Evolutionary conservation across 192 early-diverging fungal species (phyloP).

Genomic region (Coemansia umbellata): DNA sequence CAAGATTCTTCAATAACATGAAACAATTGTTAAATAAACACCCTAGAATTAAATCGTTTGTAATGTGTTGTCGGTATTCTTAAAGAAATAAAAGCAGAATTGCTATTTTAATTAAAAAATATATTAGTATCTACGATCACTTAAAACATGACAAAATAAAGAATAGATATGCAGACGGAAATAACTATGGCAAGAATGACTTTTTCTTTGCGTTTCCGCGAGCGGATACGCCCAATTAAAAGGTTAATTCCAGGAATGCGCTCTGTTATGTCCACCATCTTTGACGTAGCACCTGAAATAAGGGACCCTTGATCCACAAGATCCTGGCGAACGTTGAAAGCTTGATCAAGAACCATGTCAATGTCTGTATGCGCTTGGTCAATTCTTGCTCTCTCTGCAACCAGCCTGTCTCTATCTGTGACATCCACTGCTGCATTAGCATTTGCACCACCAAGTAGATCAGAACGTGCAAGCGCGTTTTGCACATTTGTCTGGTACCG

Average conservation of each 20-base stretch:
- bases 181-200: constrained; percentile 41
- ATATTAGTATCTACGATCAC: too few relatives aligned
- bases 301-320: constrained; percentile 36
- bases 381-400: constrained; percentile 33
- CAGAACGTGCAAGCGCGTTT: constrained; percentile 22
- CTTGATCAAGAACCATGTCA: constrained; percentile 49
- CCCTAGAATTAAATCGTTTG: too few relatives aligned
- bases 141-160: constrained; percentile 34
- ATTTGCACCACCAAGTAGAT: constrained; percentile 18
- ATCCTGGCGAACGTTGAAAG: constrained; percentile 42
- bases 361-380: constrained; percentile 50
- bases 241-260: constrained; percentile 49
- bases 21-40: too few relatives aligned
- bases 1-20: constrained; percentile 54
- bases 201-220: constrained; percentile 49
- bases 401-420: constrained; percentile 32
- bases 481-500: constrained; percentile 43
- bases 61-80: too few relatives aligned
- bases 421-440: constrained; percentile 2
- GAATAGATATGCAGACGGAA: constrained; percentile 36
- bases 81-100: too few relatives aligned
- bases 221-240: constrained; percentile 45
- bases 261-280: constrained; percentile 38
- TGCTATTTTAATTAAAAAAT: too few relatives aligned
- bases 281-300: constrained; percentile 18